Evolutionary conservation across 371 early-diverging fungal genomes (phyloP).

Genomic region (Haplosporangium sp.): DNA sequence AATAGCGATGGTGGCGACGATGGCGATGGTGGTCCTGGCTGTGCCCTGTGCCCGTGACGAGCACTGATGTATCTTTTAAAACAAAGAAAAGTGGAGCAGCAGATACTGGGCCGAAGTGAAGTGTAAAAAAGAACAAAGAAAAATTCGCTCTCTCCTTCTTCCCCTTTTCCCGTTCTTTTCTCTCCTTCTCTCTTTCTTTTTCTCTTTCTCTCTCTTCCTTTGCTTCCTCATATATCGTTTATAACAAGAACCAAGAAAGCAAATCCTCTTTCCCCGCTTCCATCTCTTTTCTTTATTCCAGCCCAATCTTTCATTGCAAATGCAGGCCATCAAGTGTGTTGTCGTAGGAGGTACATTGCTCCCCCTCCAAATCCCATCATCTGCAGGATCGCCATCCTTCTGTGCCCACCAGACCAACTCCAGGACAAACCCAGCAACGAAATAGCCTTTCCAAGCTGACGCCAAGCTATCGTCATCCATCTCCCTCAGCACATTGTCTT

Average conservation of each 20-base stretch:
- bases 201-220: neutral
- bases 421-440: neutral
- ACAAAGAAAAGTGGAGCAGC: neutral
- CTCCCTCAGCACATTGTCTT: no score
- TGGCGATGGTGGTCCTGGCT: no score
- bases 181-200: neutral
- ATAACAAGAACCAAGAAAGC: neutral
- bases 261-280: neutral
- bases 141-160: constrained; percentile 1
- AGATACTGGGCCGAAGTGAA: neutral
- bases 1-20: no score
- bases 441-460: no score
- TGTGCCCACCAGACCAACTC: neutral
- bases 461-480: no score
- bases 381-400: neutral
- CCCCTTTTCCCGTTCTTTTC: neutral
- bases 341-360: neutral
- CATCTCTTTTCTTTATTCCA: constrained; percentile 1
- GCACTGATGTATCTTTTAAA: no score
- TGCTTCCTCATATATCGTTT: neutral
- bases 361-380: neutral
- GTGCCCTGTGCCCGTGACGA: no score
- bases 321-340: constrained; percentile 5
- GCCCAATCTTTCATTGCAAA: neutral
- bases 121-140: neutral